Percentiles rank a stretch among this genome's conserved stretches.
These are phyloP conservation scores for Scenedesmus sp. DNA, from an alignment of 163 green algal species.

Conservation along the genomic window DNA sequence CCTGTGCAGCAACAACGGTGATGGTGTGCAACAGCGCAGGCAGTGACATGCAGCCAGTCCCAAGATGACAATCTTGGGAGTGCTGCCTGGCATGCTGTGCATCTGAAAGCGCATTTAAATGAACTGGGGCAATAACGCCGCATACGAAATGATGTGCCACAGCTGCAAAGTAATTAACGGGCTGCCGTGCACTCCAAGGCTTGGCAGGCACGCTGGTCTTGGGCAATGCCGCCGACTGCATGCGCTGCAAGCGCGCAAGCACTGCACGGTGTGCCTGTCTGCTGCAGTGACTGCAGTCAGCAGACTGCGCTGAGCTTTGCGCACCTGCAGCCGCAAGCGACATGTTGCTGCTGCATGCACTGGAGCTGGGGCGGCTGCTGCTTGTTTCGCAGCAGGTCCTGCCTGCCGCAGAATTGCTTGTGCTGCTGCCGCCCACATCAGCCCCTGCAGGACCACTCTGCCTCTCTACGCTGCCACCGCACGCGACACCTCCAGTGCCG, in stretches of 20 bases:
- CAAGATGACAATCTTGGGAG: too few relatives aligned
- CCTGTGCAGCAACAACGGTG: not conserved
- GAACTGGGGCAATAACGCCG: too few relatives aligned
- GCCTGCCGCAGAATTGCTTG: not conserved
- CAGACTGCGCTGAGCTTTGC: not conserved
- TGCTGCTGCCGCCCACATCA: not conserved
- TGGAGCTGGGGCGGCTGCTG: not conserved
- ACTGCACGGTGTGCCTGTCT: too few relatives aligned
- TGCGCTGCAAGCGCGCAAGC: too few relatives aligned
- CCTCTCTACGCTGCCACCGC: not conserved
- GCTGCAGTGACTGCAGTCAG: not conserved
- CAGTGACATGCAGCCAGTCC: not conserved
- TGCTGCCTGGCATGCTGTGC: too few relatives aligned
- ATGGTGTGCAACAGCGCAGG: not conserved
- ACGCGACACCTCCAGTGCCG: not conserved
- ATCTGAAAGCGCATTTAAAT: too few relatives aligned
- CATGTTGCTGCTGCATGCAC: not conserved
- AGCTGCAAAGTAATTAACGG: too few relatives aligned
- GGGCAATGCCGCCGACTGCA: too few relatives aligned
- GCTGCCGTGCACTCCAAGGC: too few relatives aligned
- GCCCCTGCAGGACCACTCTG: not conserved
- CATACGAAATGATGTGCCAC: too few relatives aligned
- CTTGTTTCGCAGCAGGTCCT: not conserved
- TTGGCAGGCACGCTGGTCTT: too few relatives aligned
- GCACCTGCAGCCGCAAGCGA: not conserved